These are phyloP conservation scores for Termitomyces heimii DNA, from an alignment of 768 basidiomycete species.

Conservation along the genomic window DNA sequence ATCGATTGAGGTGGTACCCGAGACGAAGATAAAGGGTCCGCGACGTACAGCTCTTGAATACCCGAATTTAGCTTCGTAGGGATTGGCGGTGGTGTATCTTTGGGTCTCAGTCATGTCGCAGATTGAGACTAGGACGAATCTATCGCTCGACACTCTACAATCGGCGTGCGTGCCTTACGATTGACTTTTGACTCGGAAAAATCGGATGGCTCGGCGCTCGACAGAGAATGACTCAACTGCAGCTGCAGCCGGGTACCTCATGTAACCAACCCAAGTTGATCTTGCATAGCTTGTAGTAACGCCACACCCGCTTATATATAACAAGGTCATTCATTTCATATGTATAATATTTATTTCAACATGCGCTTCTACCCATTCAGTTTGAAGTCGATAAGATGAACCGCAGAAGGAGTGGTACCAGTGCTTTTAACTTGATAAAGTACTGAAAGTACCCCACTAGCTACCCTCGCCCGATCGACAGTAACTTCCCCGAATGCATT, in stretches of 20 bases:
- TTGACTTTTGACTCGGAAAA: neutral
- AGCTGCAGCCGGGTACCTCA: too few relatives aligned
- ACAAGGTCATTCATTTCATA: neutral
- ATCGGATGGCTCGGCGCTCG: neutral
- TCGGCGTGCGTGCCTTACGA: neutral
- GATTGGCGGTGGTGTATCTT: slow-evolving; percentile 32
- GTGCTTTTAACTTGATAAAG: slow-evolving; percentile 37
- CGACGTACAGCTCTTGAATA: slow-evolving; percentile 47
- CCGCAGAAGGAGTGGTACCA: slow-evolving; percentile 36
- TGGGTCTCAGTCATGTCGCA: slow-evolving; percentile 8
- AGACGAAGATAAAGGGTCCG: slow-evolving; percentile 48
- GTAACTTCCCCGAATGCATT: slow-evolving; percentile 43
- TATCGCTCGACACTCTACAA: neutral
- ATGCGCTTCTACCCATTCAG: slow-evolving; percentile 23
- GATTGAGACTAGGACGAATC: neutral
- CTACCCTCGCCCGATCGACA: slow-evolving; percentile 32
- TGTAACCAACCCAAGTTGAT: neutral
- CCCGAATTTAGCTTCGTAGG: slow-evolving; percentile 45
- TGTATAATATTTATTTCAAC: neutral
- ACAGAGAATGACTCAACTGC: neutral
- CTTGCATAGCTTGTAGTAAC: too few relatives aligned
- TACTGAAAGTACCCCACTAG: slow-evolving; percentile 32
- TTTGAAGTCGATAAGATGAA: slow-evolving; percentile 34
- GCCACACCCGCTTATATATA: neutral
- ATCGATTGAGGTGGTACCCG: slow-evolving; percentile 46